Percentiles rank a stretch among this genome's conserved stretches.
Evolutionary conservation across 2,329 filamentous ascomycete species (phyloP).

Genomic region (Venturiaceae sp.): DNA sequence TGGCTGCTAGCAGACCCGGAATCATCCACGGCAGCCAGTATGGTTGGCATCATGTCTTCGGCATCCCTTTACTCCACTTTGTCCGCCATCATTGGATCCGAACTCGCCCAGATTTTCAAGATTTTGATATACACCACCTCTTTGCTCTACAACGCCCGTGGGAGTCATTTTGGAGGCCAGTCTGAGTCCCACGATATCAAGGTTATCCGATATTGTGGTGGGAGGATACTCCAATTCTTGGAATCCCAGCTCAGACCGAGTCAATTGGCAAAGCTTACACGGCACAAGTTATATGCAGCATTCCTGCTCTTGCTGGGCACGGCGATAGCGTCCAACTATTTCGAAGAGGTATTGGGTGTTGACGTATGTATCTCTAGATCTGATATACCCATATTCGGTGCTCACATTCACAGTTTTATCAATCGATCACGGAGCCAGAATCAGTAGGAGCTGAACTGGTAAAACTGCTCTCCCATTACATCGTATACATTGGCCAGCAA

Average conservation of each 20-base stretch:
- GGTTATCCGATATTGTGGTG: neutral
- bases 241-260: neutral
- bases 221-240: neutral
- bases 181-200: neutral
- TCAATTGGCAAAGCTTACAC: neutral
- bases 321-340: neutral
- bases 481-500: neutral
- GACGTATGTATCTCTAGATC: neutral
- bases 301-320: neutral
- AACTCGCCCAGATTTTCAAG: slow-evolving; percentile 1
- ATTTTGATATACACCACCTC: neutral
- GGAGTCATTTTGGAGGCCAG: neutral
- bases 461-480: neutral
- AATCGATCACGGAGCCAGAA: neutral
- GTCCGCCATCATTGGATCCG: neutral
- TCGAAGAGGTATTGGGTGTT: neutral
- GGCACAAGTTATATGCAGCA: neutral
- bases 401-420: neutral
- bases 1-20: neutral
- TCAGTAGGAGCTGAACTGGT: neutral
- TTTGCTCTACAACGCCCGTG: neutral
- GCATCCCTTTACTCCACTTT: neutral
- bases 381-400: neutral
- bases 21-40: neutral
- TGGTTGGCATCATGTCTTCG: slow-evolving; percentile 2